Conservation (phyloP, 2,329 filamentous ascomycete genomes). For the Fusarium liriodendri region DNA sequence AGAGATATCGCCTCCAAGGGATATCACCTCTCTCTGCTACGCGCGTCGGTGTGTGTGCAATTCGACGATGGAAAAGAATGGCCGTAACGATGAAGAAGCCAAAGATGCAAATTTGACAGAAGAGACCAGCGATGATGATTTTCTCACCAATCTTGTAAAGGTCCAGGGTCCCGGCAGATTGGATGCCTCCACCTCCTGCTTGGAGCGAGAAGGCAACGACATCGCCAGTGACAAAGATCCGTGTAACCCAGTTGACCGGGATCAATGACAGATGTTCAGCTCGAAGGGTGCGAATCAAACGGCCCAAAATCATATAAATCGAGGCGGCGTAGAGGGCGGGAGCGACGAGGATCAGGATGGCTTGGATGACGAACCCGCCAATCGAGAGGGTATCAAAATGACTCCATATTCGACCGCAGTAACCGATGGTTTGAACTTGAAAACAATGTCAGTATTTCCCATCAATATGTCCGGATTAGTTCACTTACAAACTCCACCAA, state of each 20-base stretch:
- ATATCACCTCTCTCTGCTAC: background rate
- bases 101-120: slow-evolving; percentile 65
- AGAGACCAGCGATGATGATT: slow-evolving; percentile 62
- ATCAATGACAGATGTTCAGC: background rate
- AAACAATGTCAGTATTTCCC: background rate
- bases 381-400: background rate
- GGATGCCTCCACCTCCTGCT: slow-evolving; percentile 16
- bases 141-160: slow-evolving; percentile 49
- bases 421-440: background rate
- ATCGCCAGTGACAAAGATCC: slow-evolving; percentile 28
- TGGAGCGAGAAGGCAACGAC: slow-evolving; percentile 27
- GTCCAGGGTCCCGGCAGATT: slow-evolving; percentile 45
- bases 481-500: background rate
- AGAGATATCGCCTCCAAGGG: slow-evolving; percentile 47
- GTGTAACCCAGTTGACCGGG: slow-evolving; percentile 27
- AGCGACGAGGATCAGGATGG: slow-evolving; percentile 9
- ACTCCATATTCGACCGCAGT: background rate
- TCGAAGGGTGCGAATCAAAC: background rate
- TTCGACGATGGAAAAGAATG: slow-evolving; percentile 53
- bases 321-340: slow-evolving; percentile 13
- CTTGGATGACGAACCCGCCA: slow-evolving; percentile 1
- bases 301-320: background rate
- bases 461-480: background rate
- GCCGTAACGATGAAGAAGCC: slow-evolving; percentile 61
- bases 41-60: background rate